These are phyloP conservation scores for Neotropicomus parvogracilis DNA, from an alignment of 1,284 basidiomycete genomes.

Conservation along the genomic window DNA sequence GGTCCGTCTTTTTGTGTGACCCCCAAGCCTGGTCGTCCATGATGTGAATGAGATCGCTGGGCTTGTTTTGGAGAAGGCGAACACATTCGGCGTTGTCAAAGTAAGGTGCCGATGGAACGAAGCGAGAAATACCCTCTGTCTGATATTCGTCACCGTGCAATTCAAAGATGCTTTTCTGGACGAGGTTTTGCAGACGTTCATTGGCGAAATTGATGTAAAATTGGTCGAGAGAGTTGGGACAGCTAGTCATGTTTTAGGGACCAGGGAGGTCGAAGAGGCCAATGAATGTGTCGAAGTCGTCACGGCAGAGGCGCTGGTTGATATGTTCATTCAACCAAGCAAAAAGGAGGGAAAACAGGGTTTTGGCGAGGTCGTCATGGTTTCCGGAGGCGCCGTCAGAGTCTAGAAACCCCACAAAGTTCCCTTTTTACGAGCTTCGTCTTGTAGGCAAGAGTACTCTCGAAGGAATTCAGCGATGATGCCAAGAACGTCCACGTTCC, in stretches of 20 bases:
- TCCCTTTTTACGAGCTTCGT: slow-evolving; percentile 92
- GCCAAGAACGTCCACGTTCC: slow-evolving; percentile 75
- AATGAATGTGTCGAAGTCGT: slow-evolving; percentile 89
- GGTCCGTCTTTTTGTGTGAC: slow-evolving; percentile 86
- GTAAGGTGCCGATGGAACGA: slow-evolving; percentile 73
- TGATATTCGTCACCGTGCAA: slow-evolving; percentile 77
- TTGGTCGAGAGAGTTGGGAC: slow-evolving; percentile 90
- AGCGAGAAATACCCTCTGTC: slow-evolving; percentile 75
- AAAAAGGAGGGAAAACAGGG: slow-evolving; percentile 91
- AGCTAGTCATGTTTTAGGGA: slow-evolving; percentile 81
- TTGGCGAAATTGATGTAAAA: slow-evolving; percentile 96
- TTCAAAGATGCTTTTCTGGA: slow-evolving; percentile 80
- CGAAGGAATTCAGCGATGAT: slow-evolving; percentile 92
- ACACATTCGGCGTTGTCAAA: slow-evolving; percentile 93
- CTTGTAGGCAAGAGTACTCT: slow-evolving; percentile 87
- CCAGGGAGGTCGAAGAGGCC: slow-evolving; percentile 96
- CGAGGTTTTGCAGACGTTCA: slow-evolving; percentile 84
- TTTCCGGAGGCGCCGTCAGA: slow-evolving; percentile 90
- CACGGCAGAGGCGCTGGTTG: slow-evolving; percentile 89
- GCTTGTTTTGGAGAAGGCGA: slow-evolving; percentile 81
- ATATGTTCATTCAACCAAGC: slow-evolving; percentile 96
- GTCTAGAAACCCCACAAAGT: slow-evolving; percentile 93
- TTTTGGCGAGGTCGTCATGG: slow-evolving; percentile 89
- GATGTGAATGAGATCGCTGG: slow-evolving; percentile 92
- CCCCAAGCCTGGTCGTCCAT: slow-evolving; percentile 94